Base-by-base conservation (phyloP, 2,329 filamentous ascomycete species). In the Fusarium multiceps region DNA sequence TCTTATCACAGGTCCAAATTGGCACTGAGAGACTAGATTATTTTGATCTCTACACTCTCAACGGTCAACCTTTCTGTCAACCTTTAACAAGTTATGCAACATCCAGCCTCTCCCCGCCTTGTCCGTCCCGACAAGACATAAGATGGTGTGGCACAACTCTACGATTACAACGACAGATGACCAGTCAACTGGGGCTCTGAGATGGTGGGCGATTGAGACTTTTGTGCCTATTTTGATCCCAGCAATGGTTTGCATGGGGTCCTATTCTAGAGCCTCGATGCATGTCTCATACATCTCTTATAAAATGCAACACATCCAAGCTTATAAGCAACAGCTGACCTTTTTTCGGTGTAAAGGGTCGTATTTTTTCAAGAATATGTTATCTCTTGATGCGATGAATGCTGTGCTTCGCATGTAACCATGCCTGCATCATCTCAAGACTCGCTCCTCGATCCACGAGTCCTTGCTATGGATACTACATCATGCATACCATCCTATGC, bases 161-260 rank as follows among this genome's bases (percentile, higher is more conserved):
- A 40, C 49, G n/a, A 59, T 54, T 56, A 53, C n/a, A 37, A 64
- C 46, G 50, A 66, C 63, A 67, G 67, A 68, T 71, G 68, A 70
- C 68, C 67, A 71, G 68, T 71, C 67, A 71, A 47, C 53, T 37
- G 23, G 50, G 46, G 54, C 34, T 18, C 21, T 55, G 58, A 48
- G 63, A 71, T 70, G 68, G 67, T 68, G 68, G 63, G 63, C 16
- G 63, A 71, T 70, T 70, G 67, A 70, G 67, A 70, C 68, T 57
- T 56, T 60, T 71, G 58, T 68, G 28, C 53, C 54, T 53, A 54
- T 68, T 67, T 59, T 45, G 66, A 21, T 32, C 59, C 42, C 53
- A 16, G 41, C 42, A 41, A 54, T 37, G 34, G 18, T 25, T 21
- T 46, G 43, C 58, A 61, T 64, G 55, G 55, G 54, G 67, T 41